phyloP scores from a whole-genome alignment of 331 rosid genomes.

The Saraca asoca region DNA sequence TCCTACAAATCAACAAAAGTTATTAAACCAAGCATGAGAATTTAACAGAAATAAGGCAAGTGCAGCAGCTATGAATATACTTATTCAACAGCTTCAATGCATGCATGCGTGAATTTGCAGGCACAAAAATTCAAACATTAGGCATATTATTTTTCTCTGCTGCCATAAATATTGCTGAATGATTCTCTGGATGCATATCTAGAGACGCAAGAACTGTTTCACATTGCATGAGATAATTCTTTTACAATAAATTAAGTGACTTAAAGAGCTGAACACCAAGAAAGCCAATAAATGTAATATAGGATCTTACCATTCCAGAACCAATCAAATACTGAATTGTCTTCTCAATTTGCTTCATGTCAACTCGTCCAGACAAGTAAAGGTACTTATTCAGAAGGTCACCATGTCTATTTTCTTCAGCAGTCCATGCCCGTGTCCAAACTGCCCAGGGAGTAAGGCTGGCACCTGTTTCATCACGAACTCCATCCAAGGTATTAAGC shows the following conservation, averaged over 20 bases:
- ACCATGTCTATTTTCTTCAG: slow-evolving; percentile 83
- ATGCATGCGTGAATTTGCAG: background rate
- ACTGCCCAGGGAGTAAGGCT: slow-evolving; percentile 78
- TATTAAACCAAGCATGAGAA: slow-evolving; percentile 1
- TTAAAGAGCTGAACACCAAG: slow-evolving; percentile 5
- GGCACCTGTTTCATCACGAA: slow-evolving; percentile 86
- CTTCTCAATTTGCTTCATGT: slow-evolving; percentile 80
- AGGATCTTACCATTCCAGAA: slow-evolving; percentile 71
- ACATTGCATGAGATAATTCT: slow-evolving; percentile 12
- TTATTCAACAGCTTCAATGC: background rate
- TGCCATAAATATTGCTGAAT: too few species aligned
- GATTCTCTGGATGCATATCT: background rate
- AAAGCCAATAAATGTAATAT: background rate
- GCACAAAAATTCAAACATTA: slow-evolving; percentile 12
- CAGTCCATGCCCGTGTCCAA: slow-evolving; percentile 92
- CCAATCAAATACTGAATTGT: slow-evolving; percentile 78
- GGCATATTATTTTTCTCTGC: background rate
- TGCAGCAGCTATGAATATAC: slow-evolving; percentile 15
- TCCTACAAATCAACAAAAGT: slow-evolving; percentile 43
- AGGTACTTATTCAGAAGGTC: slow-evolving; percentile 84
- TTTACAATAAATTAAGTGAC: slow-evolving; percentile 12
- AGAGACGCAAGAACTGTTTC: background rate
- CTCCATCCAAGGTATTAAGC: slow-evolving; percentile 80
- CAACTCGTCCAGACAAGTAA: slow-evolving; percentile 72
- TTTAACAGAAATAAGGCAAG: slow-evolving; percentile 16